Conservation (phyloP, 345 rosid genomes). For the Carallia brachiata region DNA sequence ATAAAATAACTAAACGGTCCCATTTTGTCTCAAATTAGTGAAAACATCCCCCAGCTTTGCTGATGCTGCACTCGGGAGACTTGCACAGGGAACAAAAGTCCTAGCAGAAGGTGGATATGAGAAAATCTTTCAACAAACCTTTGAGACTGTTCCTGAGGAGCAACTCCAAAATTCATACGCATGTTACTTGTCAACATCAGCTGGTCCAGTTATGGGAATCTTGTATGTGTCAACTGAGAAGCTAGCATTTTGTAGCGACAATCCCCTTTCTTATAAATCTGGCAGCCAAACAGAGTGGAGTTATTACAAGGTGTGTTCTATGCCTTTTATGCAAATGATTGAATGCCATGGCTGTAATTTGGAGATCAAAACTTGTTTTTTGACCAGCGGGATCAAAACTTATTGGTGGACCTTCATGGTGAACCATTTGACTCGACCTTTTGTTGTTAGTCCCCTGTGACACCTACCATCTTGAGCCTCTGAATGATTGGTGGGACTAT, state of each 20-base stretch:
- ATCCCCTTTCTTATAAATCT: neutral
- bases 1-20: neutral
- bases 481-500: too few relatives aligned
- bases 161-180: neutral
- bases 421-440: neutral
- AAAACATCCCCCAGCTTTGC: constrained; percentile 3
- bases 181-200: neutral
- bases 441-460: too few relatives aligned
- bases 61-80: neutral
- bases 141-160: neutral
- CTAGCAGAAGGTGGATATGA: constrained; percentile 1
- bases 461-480: too few relatives aligned
- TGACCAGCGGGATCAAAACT: too few relatives aligned
- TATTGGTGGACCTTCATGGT: neutral
- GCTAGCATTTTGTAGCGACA: neutral
- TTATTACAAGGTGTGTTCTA: neutral
- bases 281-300: constrained; percentile 1
- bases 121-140: neutral
- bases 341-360: neutral
- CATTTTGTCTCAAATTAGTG: neutral
- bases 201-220: constrained; percentile 5
- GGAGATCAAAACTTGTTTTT: neutral
- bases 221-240: neutral
- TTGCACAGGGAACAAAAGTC: constrained; percentile 1
- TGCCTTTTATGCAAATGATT: neutral